phyloP scores from a whole-genome alignment of 768 basidiomycete species.

The Pleurotus ostreatus region DNA sequence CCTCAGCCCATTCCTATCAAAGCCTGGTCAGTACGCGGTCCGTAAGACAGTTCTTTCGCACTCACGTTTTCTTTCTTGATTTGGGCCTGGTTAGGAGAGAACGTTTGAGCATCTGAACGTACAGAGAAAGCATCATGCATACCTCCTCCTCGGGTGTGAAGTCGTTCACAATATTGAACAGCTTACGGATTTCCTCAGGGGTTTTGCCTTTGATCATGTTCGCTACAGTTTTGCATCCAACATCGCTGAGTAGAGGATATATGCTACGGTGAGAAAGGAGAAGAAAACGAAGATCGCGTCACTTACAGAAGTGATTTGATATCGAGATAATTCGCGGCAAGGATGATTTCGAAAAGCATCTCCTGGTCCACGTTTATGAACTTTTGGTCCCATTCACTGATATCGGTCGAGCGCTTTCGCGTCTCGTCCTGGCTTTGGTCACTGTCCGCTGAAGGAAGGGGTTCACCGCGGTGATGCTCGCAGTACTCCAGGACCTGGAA shows the following conservation, averaged over 20 bases:
- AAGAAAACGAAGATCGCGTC: slow-evolving; percentile 1
- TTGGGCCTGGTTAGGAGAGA: slow-evolving; percentile 59
- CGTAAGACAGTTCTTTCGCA: slow-evolving; percentile 7
- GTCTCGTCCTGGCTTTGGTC: slow-evolving; percentile 88
- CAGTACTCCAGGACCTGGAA: slow-evolving; percentile 94
- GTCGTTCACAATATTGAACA: slow-evolving; percentile 97
- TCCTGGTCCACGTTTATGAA: slow-evolving; percentile 99
- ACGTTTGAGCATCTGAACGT: slow-evolving; percentile 11
- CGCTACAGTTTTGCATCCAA: slow-evolving; percentile 97
- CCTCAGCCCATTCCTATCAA: slow-evolving; percentile 86
- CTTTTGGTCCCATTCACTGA: slow-evolving; percentile 99
- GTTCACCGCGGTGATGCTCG: slow-evolving; percentile 97
- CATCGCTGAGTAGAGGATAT: slow-evolving; percentile 56
- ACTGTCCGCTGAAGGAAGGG: slow-evolving; percentile 81
- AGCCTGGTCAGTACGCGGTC: too few species aligned
- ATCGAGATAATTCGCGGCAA: slow-evolving; percentile 99
- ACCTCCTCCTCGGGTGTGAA: slow-evolving; percentile 99
- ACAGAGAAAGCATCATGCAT: slow-evolving; percentile 15
- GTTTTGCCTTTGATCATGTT: slow-evolving; percentile 99
- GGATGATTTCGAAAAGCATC: slow-evolving; percentile 99
- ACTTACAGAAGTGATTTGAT: slow-evolving; percentile 96
- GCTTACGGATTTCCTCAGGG: slow-evolving; percentile 97
- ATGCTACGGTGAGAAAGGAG: slow-evolving; percentile 2
- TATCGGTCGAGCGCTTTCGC: slow-evolving; percentile 96
- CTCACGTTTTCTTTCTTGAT: slow-evolving; percentile 99